Evolutionary conservation across 2,329 filamentous ascomycete species (phyloP).

Genomic region (Ascomycota sp.): DNA sequence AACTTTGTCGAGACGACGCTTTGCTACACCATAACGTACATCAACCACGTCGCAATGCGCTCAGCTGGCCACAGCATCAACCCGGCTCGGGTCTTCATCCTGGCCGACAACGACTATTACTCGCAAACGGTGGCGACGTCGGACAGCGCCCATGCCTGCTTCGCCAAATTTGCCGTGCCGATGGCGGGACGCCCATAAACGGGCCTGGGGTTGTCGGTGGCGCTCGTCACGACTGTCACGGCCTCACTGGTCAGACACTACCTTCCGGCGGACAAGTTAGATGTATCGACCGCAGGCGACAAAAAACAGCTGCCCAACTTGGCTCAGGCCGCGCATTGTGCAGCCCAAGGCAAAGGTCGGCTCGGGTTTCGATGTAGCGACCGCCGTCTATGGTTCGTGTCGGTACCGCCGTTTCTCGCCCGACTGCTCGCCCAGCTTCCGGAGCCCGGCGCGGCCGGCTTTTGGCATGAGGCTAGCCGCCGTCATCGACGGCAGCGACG

Average conservation of each 20-base stretch:
- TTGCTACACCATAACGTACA: constrained; percentile 71
- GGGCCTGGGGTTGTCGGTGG: constrained; percentile 83
- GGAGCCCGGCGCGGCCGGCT: constrained; percentile 43
- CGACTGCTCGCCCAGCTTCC: constrained; percentile 44
- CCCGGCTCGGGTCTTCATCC: constrained; percentile 59
- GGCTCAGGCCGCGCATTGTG: constrained; percentile 81
- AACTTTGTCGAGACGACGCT: constrained; percentile 86
- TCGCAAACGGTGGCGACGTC: constrained; percentile 30
- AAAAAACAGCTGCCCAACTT: constrained; percentile 65
- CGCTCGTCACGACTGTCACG: constrained; percentile 74
- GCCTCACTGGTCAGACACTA: constrained; percentile 61
- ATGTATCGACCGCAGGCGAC: constrained; percentile 31
- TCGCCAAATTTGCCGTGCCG: constrained; percentile 58
- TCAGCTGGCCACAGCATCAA: constrained; percentile 30
- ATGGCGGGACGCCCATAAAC: constrained; percentile 77
- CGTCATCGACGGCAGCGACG: constrained; percentile 38
- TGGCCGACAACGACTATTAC: constrained; percentile 95
- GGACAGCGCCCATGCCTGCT: constrained; percentile 24
- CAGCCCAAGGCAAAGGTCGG: constrained; percentile 95
- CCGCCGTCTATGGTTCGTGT: constrained; percentile 81
- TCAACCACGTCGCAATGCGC: constrained; percentile 23
- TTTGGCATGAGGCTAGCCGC: constrained; percentile 47
- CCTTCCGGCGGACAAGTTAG: constrained; percentile 34
- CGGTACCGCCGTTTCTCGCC: constrained; percentile 87
- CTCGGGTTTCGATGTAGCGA: constrained; percentile 85